phyloP scores from a whole-genome alignment of 164 flowering plant genomes.

The Annona cherimola region DNA sequence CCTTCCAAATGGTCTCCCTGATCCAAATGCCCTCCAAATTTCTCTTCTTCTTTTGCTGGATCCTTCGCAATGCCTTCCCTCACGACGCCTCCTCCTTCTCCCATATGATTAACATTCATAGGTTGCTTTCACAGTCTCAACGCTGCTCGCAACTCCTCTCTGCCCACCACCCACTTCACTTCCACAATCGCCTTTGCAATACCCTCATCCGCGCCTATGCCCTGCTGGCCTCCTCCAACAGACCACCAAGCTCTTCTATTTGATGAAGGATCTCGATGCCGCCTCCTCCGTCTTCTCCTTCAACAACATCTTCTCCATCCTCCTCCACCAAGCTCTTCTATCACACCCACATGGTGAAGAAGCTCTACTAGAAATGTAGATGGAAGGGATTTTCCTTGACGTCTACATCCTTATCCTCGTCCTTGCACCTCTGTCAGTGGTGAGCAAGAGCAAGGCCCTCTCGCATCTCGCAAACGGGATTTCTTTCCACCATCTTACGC shows the following conservation, averaged over 20 bases:
- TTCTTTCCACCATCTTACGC: no score
- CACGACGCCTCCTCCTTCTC: constrained; percentile 46
- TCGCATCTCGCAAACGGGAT: no score
- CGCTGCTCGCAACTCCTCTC: constrained; percentile 56
- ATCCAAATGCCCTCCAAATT: constrained; percentile 46
- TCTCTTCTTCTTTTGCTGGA: constrained; percentile 58
- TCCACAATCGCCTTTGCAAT: constrained; percentile 58
- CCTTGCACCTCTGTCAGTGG: no score
- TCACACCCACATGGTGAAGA: constrained; percentile 43
- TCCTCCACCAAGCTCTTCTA: constrained; percentile 69
- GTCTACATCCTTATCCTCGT: constrained; percentile 39
- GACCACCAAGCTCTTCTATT: constrained; percentile 43
- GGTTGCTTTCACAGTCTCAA: constrained; percentile 50
- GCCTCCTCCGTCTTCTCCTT: constrained; percentile 58
- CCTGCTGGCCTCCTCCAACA: constrained; percentile 59
- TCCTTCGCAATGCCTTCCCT: constrained; percentile 20
- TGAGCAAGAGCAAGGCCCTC: no score
- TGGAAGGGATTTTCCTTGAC: constrained; percentile 56
- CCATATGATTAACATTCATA: constrained; percentile 42
- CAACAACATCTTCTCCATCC: constrained; percentile 43
- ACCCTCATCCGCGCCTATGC: constrained; percentile 60
- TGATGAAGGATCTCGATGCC: constrained; percentile 50
- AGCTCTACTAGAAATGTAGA: constrained; percentile 49
- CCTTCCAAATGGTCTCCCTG: constrained; percentile 43
- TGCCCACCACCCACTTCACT: constrained; percentile 37